Base-by-base conservation (phyloP, 768 basidiomycete species). In the Multifurca ochricompacta region DNA sequence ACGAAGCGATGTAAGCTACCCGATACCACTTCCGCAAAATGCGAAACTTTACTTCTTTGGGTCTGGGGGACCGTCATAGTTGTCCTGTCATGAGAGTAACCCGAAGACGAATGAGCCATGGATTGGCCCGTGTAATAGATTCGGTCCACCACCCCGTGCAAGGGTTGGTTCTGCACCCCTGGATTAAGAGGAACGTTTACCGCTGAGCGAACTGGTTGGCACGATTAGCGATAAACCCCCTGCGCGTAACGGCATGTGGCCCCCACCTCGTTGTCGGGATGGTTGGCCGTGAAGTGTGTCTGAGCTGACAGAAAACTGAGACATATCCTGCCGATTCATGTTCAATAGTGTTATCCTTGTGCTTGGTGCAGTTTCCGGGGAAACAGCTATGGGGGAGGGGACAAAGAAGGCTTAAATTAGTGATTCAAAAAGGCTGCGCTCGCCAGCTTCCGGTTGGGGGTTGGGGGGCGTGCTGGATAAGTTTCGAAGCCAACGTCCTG, bases 391-490 rank as follows among this genome's bases (percentile, higher is more conserved):
- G 30, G n/a, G 21, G 16, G 14, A 23, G 30, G n/a, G 21, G 16
- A 14, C 39, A n/a, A 6, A 30, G 28, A 34, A 34, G n/a, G 16
- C 19, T 51, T 56, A 47, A 52, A 56, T 45, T 19, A 6, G 27
- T 14, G 10, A 8, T 23, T 41, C 18, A 16, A n/a, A 10, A n/a
- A 25, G 14, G 27, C 39, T 11, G 27, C 4, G 21, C 30, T 56
- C 35, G 7, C 43, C 35, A 27, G 19, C 11, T 23, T 44, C 47
- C 36, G 43, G 49, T 28, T 13, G 9, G 28, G 25, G 21, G 25
- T 21, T 28, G 8, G 14, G 27, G 50, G 55, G 45, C 45, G 36
- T 47, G 42, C 19, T 28, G 50, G 44, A 52, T 52, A 44, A 25
- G 10, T 9, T 8, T 51, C 8, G 48, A 36, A 48, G 39, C 39